Base-by-base conservation (phyloP, 2,329 filamentous ascomycete species). In the Lachnellula arida region DNA sequence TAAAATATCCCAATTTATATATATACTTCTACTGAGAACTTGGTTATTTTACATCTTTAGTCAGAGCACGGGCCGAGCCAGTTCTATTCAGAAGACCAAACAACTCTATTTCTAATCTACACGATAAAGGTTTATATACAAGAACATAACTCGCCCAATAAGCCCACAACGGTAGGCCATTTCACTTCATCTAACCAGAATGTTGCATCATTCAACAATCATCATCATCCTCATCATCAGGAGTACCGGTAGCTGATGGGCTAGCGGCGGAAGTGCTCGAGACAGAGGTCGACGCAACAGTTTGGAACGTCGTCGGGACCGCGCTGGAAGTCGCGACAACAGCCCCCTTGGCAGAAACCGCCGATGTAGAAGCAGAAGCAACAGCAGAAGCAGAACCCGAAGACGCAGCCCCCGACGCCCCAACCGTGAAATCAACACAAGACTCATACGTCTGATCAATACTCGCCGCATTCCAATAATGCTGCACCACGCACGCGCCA, bases 361-460 rank as follows among this genome's bases (percentile, higher is more conserved):
- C 17, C 5, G 17, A 43, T 6, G 35, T 19, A n/a, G 35, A 39
- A 2, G 58, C 19, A 39, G 51, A 42, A 40, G 19, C 19, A 19
- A 19, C 19, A 19, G 19, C 19, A 19, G 19, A 19, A 19, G 19
- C 19, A 1, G 19, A 19, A 19, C 19, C n/a, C 8, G 54, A 34
- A 25, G 49, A 15, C 12, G 40, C 19, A 15, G 53, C 49, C 15
- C 54, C 55, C 12, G 52, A 55, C 37, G 55, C 59, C 40, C 57
- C 60, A 25, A 67, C 59, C 7, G 57, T 59, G 58, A 82, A 81
- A 67, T 82, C 80, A 55, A 82, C 70, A 65, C 79, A 82, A 51
- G 73, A 73, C 71, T 81, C 77, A 66, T 82, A 82, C n/a, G 79
- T 81, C 74, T 82, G 80, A 60, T 78, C 67, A 49, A 79, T 74